Conservation (phyloP, 2,329 filamentous ascomycete genomes). For the Aspergillus nomiae region DNA sequence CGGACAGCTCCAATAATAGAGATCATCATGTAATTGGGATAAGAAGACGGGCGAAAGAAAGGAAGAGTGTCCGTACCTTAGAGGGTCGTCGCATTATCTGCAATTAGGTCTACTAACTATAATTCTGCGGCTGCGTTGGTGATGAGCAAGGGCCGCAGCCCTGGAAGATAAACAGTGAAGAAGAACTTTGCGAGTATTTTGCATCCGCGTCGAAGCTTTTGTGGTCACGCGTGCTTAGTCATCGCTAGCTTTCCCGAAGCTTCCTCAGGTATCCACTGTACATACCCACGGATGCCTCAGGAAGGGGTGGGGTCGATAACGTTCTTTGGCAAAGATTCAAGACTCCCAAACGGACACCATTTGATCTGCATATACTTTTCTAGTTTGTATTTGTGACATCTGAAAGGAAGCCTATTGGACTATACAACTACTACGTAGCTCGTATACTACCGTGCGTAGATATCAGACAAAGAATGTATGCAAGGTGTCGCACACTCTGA, state of each 20-base stretch:
- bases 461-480: background rate
- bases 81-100: constrained; percentile 32
- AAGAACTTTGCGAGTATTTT: constrained; percentile 12
- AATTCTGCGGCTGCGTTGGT: background rate
- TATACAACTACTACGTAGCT: background rate
- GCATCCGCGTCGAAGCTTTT: constrained; percentile 14
- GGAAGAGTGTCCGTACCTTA: constrained; percentile 30
- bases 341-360: background rate
- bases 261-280: background rate
- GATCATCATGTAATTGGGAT: constrained; percentile 55
- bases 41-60: background rate
- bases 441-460: background rate
- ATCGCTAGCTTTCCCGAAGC: constrained; percentile 1
- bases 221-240: constrained; percentile 19
- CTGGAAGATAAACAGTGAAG: constrained; percentile 21
- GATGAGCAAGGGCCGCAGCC: constrained; percentile 30
- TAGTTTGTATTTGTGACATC: background rate
- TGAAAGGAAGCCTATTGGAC: background rate
- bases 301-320: background rate
- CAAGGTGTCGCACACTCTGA: background rate
- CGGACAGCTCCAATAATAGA: constrained; percentile 79
- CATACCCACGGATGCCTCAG: background rate
- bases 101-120: constrained; percentile 7
- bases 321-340: background rate
- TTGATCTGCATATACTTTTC: background rate